Evolutionary conservation across 129 eudicot species (phyloP).

Genomic region (Centrapalus pauciflorus): DNA sequence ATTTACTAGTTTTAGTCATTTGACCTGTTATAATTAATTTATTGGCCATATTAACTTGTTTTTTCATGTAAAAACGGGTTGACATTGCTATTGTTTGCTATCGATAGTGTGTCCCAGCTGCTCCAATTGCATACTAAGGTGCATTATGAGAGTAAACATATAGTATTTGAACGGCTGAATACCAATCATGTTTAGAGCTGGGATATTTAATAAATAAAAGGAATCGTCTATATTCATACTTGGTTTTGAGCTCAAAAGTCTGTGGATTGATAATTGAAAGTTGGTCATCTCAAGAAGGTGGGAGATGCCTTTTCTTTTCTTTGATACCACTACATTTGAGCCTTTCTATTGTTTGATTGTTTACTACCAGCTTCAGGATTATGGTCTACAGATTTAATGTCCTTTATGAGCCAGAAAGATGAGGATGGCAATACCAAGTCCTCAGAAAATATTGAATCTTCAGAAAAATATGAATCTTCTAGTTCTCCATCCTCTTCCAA

Average conservation of each 20-base stretch:
- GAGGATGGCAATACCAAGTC: slow-evolving; percentile 49
- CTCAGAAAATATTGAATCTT: slow-evolving; percentile 14
- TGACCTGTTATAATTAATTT: no score
- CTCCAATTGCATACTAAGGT: not conserved
- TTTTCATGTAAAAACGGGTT: not conserved
- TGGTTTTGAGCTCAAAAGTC: not conserved
- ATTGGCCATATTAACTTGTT: not conserved
- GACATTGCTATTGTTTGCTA: no score
- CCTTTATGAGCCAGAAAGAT: slow-evolving; percentile 58
- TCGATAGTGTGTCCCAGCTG: no score
- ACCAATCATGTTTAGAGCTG: no score
- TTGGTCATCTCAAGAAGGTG: slow-evolving; percentile 2
- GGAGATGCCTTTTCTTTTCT: not conserved
- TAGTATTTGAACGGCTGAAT: not conserved
- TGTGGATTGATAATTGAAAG: not conserved
- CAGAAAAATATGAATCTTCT: slow-evolving; percentile 27
- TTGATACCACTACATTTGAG: not conserved
- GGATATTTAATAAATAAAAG: no score
- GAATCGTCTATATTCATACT: no score
- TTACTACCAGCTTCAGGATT: slow-evolving; percentile 53
- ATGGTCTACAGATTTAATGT: slow-evolving; percentile 58
- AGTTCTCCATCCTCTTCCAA: slow-evolving; percentile 29
- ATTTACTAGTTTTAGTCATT: not conserved
- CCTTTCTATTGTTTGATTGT: not conserved
- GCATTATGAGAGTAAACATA: not conserved